Base-by-base conservation (phyloP, 345 rosid species). In the Alliaria petiolata region DNA sequence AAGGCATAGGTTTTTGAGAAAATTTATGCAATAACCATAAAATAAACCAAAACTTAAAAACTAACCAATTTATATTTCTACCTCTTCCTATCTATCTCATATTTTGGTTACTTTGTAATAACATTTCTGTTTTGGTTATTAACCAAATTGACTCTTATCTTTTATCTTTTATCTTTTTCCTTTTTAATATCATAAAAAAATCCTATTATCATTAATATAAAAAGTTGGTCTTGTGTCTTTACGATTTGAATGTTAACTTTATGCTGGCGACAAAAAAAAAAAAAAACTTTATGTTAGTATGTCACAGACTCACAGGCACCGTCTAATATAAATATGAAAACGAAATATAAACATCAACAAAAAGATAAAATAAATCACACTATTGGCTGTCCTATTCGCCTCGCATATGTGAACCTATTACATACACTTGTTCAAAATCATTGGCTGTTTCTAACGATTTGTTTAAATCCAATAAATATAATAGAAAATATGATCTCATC, bases 311-410 rank as follows among this genome's bases (percentile, higher is more conserved):
- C 53, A 7, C 28, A 36, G 6, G 54, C 30, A 49, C 30, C n/a
- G 33, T 2, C 9, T 15, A 33, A 39, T 15, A 13, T 35, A 47
- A 16, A 38, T 47, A 47, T 17, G 71, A 64, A 55, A 71, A 51
- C 44, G 68, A 51, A 17, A 40, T 26, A 67, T 36, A 70, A 19
- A 50, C 33, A 60, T 40, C 22, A 49, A 36, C 16, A 49, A 26
- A 45, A 47, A 7, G 16, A 15, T 16, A 60, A 25, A 14, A 50
- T 50, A 40, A 22, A 39, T 61, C 52, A 20, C 28, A 71, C 16
- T 65, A 57, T 20, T 50, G 45, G 44, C 7, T 73, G 77, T 72
- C 71, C 0, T 72, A 45, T 35, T 64, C 77, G 17, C 45, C 65
- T 73, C 8, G 33, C 36, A 44, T 55, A 36, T 36, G 42, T 64